Conservation (phyloP, 352 stramenopile genomes). For the Globisporangium carolinianum region DNA sequence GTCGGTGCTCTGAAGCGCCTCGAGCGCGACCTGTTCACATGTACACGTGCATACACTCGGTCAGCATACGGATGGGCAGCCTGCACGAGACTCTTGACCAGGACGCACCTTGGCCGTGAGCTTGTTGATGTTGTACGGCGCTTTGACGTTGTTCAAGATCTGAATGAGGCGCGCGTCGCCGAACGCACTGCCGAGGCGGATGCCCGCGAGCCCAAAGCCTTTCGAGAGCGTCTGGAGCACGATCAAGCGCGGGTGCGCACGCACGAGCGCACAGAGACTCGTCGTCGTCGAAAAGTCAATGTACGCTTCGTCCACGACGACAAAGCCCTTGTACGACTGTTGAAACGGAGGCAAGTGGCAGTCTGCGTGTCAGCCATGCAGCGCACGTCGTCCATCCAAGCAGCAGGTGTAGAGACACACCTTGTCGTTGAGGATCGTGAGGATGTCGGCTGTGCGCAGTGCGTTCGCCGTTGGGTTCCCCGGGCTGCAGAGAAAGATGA, state of each 20-base stretch:
- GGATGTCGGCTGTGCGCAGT: conserved; percentile 87
- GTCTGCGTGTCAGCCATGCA: neutral
- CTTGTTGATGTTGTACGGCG: conserved; percentile 99
- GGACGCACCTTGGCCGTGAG: conserved; percentile 79
- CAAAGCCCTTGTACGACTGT: conserved; percentile 85
- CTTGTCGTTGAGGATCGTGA: conserved; percentile 80
- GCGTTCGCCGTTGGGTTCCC: conserved; percentile 97
- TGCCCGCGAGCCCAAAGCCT: conserved; percentile 96
- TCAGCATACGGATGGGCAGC: no score
- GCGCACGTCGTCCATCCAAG: no score
- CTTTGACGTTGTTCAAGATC: conserved; percentile 98
- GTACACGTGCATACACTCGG: neutral
- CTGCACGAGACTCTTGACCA: no score
- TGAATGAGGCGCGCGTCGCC: conserved; percentile 91
- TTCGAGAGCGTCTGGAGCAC: conserved; percentile 98
- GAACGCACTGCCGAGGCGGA: conserved; percentile 91
- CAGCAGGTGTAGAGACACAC: conserved; percentile 5
- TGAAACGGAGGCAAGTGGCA: neutral
- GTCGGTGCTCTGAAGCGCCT: conserved; percentile 54
- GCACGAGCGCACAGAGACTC: conserved; percentile 85
- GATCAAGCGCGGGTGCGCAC: conserved; percentile 91
- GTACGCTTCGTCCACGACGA: conserved; percentile 99
- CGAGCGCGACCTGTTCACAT: conserved; percentile 33
- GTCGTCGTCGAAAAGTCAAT: conserved; percentile 91
- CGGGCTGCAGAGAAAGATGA: conserved; percentile 97